Evolutionary conservation across 1,284 basidiomycete species (phyloP), one percentile per base, ranked within the genome.

Genomic region (Naganishia albida): DNA sequence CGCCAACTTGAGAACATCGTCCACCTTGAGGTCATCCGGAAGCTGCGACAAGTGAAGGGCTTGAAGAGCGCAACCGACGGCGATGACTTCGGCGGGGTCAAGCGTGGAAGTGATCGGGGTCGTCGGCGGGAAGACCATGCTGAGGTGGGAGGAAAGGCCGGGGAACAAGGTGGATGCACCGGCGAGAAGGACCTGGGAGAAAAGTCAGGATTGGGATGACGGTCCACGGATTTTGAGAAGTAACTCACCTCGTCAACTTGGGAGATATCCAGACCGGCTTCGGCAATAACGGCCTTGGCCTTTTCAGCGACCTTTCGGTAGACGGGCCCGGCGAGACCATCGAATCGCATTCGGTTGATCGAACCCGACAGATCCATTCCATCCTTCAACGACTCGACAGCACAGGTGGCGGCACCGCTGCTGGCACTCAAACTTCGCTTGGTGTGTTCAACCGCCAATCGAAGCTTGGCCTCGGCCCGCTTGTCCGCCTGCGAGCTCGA

Each of bases 341-440:
- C 93, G 80, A 97, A 96, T 40, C 95, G 86, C 80, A 95, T 85
- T 52, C 93, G 86, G 80, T 97, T 98, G 81, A 99, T 88, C n/a
- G 88, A 86, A 10, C 88, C 88, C 13, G 90, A 93, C 74, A 90
- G 93, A 80, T 99, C 96, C 63, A 91, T 77, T 12, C 96, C 95
- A 69, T 96, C 94, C 77, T 96, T 95, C 70, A 99, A 84, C 1
- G 89, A 91, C 82, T 99, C 94, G 71, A 99, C 90, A 48, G 82
- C 82, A 81, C 93, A 94, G 20, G 90, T 91, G 6, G 94, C 94
- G 3, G 90, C 88, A 48, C 90, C 89, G 16, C 89, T 85, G 43
- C 89, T 90, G 0, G 95, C 95, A 57, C 87, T 89, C 69, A 99
- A 83, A 0, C 93, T 93, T 70, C 93, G 88, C 81, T 99, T 99